phyloP scores from a whole-genome alignment of 768 basidiomycete genomes.

The Piloderma croceum region DNA sequence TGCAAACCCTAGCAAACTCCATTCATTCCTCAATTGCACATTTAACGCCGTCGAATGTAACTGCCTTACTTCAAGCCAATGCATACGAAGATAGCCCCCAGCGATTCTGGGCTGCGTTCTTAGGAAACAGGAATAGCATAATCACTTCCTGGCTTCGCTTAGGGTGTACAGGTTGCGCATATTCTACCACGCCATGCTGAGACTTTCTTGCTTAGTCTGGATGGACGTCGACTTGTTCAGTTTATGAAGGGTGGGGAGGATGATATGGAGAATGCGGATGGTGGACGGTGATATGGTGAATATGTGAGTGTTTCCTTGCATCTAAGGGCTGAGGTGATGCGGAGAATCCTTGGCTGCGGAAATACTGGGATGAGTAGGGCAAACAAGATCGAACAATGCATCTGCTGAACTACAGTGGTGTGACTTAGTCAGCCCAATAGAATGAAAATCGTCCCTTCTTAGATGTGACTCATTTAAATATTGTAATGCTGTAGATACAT shows the following conservation, averaged over 20 bases:
- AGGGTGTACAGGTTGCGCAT: constrained; percentile 24
- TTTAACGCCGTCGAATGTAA: constrained; percentile 22
- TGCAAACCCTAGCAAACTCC: constrained; percentile 17
- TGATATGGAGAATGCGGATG: not conserved
- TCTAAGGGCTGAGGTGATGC: constrained; percentile 18
- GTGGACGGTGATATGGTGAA: constrained; percentile 19
- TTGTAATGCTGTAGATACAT: too few relatives aligned
- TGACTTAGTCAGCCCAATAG: too few relatives aligned
- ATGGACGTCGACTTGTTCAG: constrained; percentile 30
- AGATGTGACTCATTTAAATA: too few relatives aligned
- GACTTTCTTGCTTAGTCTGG: constrained; percentile 28
- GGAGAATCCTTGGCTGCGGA: too few relatives aligned
- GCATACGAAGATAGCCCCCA: constrained; percentile 26
- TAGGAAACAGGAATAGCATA: constrained; percentile 27
- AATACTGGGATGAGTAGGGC: too few relatives aligned
- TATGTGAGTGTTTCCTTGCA: constrained; percentile 21
- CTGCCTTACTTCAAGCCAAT: constrained; percentile 30
- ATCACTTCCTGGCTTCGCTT: constrained; percentile 31
- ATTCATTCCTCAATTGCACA: constrained; percentile 22
- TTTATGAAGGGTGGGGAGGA: constrained; percentile 12
- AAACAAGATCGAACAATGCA: too few relatives aligned
- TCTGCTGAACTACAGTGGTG: too few relatives aligned
- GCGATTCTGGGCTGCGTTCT: constrained; percentile 30
- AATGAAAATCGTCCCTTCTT: too few relatives aligned
- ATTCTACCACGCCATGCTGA: constrained; percentile 22